These are phyloP conservation scores for Gautieria morchelliformis DNA, from an alignment of 768 basidiomycete species.

Conservation along the genomic window DNA sequence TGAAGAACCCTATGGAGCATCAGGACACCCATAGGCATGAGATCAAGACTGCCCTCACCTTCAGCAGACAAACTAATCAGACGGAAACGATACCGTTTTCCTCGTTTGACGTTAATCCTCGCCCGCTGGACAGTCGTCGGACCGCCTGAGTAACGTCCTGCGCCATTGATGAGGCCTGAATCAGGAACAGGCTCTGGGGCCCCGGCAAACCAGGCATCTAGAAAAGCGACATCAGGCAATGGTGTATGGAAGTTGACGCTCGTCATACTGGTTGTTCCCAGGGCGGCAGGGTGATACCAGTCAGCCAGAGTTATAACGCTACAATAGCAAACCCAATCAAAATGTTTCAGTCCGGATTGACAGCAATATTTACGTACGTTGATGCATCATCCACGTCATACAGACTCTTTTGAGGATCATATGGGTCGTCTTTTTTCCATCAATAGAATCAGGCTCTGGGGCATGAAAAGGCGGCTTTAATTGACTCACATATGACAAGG, in stretches of 20 bases:
- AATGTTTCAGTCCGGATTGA: not conserved
- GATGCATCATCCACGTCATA: constrained; percentile 42
- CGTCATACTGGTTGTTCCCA: not conserved
- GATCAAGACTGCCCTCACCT: too few relatives aligned
- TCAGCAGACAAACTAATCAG: not conserved
- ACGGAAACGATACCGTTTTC: constrained; percentile 13
- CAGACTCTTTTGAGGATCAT: constrained; percentile 14
- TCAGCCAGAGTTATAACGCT: constrained; percentile 33
- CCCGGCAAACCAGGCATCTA: constrained; percentile 2
- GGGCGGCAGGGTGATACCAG: constrained; percentile 26
- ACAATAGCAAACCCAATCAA: not conserved
- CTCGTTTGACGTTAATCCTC: constrained; percentile 32
- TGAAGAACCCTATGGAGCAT: constrained; percentile 21
- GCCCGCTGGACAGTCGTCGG: constrained; percentile 28
- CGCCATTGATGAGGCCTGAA: constrained; percentile 44
- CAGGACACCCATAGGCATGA: too few relatives aligned
- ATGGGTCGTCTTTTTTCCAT: not conserved
- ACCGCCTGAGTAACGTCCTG: constrained; percentile 36
- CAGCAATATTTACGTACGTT: not conserved
- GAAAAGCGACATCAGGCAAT: not conserved
- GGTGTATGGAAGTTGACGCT: too few relatives aligned
- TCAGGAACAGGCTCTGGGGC: constrained; percentile 16
- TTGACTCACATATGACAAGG: constrained; percentile 7
- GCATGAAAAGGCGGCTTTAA: not conserved
- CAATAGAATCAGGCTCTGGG: not conserved